phyloP scores from a whole-genome alignment of 1,139 yeast species.

The Petasospora fabianii region DNA sequence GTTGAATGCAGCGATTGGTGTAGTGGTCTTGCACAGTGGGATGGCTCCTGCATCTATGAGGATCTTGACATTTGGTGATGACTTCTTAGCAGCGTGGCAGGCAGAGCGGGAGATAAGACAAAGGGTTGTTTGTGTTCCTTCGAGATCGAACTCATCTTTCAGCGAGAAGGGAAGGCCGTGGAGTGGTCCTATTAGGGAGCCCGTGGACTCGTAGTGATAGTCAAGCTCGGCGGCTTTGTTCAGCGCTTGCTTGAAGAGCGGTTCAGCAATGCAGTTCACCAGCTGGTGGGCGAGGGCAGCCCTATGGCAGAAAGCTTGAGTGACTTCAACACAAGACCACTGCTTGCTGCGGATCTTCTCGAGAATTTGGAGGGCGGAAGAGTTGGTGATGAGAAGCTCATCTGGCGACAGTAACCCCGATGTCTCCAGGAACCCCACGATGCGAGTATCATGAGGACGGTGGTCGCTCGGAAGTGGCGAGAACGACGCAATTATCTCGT shows the following conservation, averaged over 20 bases:
- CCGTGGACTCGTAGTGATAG: constrained; percentile 31
- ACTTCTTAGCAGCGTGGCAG: constrained; percentile 33
- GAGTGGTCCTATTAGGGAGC: constrained; percentile 46
- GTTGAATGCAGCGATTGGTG: constrained; percentile 56
- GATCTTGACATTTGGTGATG: constrained; percentile 41
- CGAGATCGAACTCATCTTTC: constrained; percentile 48
- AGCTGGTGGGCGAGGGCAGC: constrained; percentile 57
- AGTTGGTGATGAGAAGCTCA: constrained; percentile 10
- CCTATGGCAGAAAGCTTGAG: constrained; percentile 49
- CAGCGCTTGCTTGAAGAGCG: constrained; percentile 36
- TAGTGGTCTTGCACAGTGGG: constrained; percentile 53
- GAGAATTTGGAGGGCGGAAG: constrained; percentile 22
- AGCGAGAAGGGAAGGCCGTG: constrained; percentile 68
- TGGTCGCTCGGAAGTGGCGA: background rate
- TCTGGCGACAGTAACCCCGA: background rate
- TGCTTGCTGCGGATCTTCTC: constrained; percentile 28
- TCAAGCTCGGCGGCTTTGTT: constrained; percentile 46
- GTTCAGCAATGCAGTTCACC: constrained; percentile 43
- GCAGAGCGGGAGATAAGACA: constrained; percentile 40
- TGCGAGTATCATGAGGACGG: background rate
- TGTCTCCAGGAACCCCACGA: constrained; percentile 1
- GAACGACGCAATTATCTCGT: background rate
- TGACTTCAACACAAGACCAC: constrained; percentile 39
- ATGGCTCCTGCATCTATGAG: constrained; percentile 48
- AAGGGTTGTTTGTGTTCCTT: constrained; percentile 41